phyloP scores from a whole-genome alignment of 2,329 filamentous ascomycete species.

The Lizonia empirigonia region DNA sequence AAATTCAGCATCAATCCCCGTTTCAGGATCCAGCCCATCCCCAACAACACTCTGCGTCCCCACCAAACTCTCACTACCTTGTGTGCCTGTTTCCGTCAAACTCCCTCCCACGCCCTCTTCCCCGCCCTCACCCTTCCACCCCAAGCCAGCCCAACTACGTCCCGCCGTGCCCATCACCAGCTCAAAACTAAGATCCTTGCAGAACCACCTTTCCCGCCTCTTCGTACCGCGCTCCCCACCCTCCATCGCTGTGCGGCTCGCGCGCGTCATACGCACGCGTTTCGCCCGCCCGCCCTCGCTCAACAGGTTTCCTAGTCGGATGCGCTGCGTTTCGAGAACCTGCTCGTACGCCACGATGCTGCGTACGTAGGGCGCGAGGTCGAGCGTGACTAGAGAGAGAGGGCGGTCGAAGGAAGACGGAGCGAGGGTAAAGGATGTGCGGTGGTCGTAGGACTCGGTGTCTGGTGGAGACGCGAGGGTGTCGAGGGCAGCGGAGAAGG shows the following conservation, averaged over 20 bases:
- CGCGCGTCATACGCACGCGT: slow-evolving; percentile 71
- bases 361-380: slow-evolving; percentile 90
- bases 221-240: slow-evolving; percentile 71
- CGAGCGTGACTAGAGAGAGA: slow-evolving; percentile 67
- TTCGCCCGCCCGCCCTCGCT: slow-evolving; percentile 63
- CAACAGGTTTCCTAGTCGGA: slow-evolving; percentile 66
- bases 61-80: slow-evolving; percentile 6
- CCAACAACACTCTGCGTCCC: slow-evolving; percentile 1
- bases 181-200: slow-evolving; percentile 62
- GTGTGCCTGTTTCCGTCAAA: slow-evolving; percentile 14
- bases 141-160: slow-evolving; percentile 47
- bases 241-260: slow-evolving; percentile 77
- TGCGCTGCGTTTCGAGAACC: slow-evolving; percentile 69
- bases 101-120: slow-evolving; percentile 2
- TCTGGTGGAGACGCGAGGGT: slow-evolving; percentile 49
- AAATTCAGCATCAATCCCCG: not conserved
- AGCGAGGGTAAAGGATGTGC: slow-evolving; percentile 57
- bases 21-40: not conserved
- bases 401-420: slow-evolving; percentile 79
- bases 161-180: slow-evolving; percentile 68
- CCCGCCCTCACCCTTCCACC: slow-evolving; percentile 22
- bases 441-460: slow-evolving; percentile 36
- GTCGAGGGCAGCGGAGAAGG: slow-evolving; percentile 58
- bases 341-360: slow-evolving; percentile 79
- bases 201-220: slow-evolving; percentile 75